Conservation (phyloP, 257 asterid species). For the Paraleonurus japonicus region DNA sequence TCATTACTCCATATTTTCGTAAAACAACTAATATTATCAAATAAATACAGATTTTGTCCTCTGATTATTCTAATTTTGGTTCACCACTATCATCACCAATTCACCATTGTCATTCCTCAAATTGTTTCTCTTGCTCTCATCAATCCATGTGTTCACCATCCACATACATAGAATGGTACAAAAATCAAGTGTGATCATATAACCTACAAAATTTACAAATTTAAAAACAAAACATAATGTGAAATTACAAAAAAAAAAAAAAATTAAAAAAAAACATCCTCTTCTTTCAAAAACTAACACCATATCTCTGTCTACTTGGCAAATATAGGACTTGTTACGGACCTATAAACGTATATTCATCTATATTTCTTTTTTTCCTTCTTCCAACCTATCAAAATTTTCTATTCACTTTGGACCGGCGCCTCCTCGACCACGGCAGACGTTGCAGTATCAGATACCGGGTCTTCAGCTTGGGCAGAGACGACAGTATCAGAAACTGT, state of each 20-base stretch:
- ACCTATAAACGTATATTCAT: slow-evolving; percentile 30
- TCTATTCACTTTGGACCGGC: slow-evolving; percentile 27
- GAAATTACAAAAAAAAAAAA: background rate
- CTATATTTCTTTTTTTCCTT: background rate
- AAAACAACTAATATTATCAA: too few species aligned
- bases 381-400: slow-evolving; percentile 29
- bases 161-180: background rate
- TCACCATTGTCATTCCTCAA: background rate
- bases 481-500: slow-evolving; percentile 40
- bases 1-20: too few species aligned
- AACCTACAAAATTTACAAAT: slow-evolving; percentile 19
- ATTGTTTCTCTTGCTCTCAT: background rate
- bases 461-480: slow-evolving; percentile 35
- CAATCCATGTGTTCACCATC: background rate
- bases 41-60: too few species aligned
- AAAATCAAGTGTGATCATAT: slow-evolving; percentile 7
- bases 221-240: background rate
- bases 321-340: slow-evolving; percentile 16
- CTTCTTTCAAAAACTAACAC: slow-evolving; percentile 2
- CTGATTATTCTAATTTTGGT: too few species aligned
- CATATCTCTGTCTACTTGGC: slow-evolving; percentile 14
- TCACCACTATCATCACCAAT: too few species aligned
- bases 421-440: slow-evolving; percentile 30
- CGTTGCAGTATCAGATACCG: slow-evolving; percentile 31
- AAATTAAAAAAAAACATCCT: background rate